Base-by-base conservation (phyloP, 768 basidiomycete genomes). In the Naematelia aurantialba region DNA sequence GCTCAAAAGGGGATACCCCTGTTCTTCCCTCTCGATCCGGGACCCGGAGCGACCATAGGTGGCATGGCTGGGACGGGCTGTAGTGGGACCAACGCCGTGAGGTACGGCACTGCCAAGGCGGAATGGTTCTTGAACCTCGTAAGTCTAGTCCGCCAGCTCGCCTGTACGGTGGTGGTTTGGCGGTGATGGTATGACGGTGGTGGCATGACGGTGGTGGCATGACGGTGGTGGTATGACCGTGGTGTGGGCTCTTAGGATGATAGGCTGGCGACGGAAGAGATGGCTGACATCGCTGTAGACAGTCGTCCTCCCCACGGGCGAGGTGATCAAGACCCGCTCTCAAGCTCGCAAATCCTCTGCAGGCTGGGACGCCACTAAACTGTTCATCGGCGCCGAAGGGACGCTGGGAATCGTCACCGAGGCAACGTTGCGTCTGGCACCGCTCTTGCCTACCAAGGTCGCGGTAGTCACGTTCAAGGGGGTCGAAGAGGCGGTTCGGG, bases 371-470 rank as follows among this genome's bases (percentile, higher is more conserved):
- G 82, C 83, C 1, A 91, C 89, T 0, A 92, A 92, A 73, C 76
- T 91, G 2, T 91, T 92, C 78, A 87, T 92, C 49, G 91, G 91
- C 3, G 89, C 89, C 1, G 91, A 92, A 75, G 91, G 91, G 4
- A 93, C 90, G 0, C 75, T 92, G 46, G 91, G 91, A 2, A 87
- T 93, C 63, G 84, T 93, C n/a, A 91, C 89, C 0, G 90, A 92
- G 79, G 91, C 85, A 3, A 96, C 91, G 0, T 78, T 96, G 22
- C 83, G 89, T 26, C 82, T 96, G 3, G 84, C 89, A 1, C 91
- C 92, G 5, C 68, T 85, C 1, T 67, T 93, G 2, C 91, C 91
- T 0, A 89, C 88, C 2, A 86, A 85, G 62, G 91, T 93, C 31
- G 91, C 89, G 0, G 86, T 96, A 78, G 89, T 86, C 10, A 88